phyloP scores from a whole-genome alignment of 2,329 filamentous ascomycete genomes.

The Aspergillaceae sp. region DNA sequence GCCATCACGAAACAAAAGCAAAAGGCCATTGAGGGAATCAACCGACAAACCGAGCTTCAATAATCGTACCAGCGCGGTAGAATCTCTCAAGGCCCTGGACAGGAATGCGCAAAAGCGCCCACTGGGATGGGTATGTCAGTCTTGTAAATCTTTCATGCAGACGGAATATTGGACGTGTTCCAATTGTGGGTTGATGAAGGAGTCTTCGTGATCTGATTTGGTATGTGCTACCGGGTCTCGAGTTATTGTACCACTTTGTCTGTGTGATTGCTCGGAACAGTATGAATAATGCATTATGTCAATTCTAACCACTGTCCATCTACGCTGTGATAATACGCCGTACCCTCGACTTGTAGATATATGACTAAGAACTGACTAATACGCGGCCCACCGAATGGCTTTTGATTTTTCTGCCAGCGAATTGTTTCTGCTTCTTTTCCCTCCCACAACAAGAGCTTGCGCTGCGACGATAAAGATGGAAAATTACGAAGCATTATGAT shows the following conservation, averaged over 20 bases:
- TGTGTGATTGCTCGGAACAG: too few relatives aligned
- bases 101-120: constrained; percentile 38
- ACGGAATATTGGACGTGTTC: constrained; percentile 57
- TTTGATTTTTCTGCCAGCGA: neutral
- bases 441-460: neutral
- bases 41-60: constrained; percentile 17
- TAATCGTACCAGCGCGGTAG: constrained; percentile 25
- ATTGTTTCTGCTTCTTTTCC: neutral
- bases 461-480: neutral
- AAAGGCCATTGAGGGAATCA: constrained; percentile 12
- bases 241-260: neutral
- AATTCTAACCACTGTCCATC: too few relatives aligned
- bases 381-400: neutral
- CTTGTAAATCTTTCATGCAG: constrained; percentile 56
- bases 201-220: constrained; percentile 34
- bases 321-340: neutral
- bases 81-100: constrained; percentile 30
- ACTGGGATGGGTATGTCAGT: constrained; percentile 51
- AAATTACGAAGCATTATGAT: neutral
- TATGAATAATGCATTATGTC: too few relatives aligned
- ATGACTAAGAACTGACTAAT: neutral
- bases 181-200: constrained; percentile 52
- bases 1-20: constrained; percentile 11
- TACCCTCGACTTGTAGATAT: neutral
- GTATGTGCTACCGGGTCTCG: neutral